Evolutionary conservation across 352 stramenopile genomes (phyloP), one percentile per base, ranked within the genome.

Genomic region (Phytophthora tentaculata): DNA sequence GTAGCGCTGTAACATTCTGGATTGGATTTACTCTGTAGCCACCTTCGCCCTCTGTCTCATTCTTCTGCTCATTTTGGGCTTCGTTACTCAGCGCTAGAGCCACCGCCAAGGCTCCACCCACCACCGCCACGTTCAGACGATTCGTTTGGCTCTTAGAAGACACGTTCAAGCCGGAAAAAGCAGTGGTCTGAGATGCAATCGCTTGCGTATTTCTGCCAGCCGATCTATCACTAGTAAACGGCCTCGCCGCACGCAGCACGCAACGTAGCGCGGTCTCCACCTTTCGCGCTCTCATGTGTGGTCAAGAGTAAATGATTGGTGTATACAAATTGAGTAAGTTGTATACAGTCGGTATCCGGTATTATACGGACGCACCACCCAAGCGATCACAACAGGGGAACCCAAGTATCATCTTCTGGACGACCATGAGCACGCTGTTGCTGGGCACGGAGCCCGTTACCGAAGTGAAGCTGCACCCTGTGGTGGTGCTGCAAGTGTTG

Each of bases 401-500:
- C 28, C 2, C n/a, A 51, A 55, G 45, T 24, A 45, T 62, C 20
- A 59, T n/a, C 47, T 53, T 44, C 22, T 29, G 22, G 24, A 57
- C 35, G 41, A 74, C 12, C 12, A 73, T 76, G 71, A 88, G 73
- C 48, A 60, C 79, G 39, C 66, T 96, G 52, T 67, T 96, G 56
- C 80, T 96, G 57, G 80, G 80, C 69, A 94, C 88, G 35, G 88
- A 95, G 72, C 81, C 83, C 79, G 83, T 95, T 66, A 85, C 79
- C 53, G 79, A 94, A 57, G 84, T 92, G 50, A 91, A 96, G 64
- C 70, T 98, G 57, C 97, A 99, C 86, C 97, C 97, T 26, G 80
- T 99, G 63, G 97, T 99, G 44, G 83, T 99, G 51, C 94, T 99
- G 56, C 96, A 98, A 76, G 96, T 98, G 67, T 82, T 99, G 64